These are phyloP conservation scores for Venturia oleaginea DNA, from an alignment of 2,329 filamentous ascomycete species.

Conservation along the genomic window DNA sequence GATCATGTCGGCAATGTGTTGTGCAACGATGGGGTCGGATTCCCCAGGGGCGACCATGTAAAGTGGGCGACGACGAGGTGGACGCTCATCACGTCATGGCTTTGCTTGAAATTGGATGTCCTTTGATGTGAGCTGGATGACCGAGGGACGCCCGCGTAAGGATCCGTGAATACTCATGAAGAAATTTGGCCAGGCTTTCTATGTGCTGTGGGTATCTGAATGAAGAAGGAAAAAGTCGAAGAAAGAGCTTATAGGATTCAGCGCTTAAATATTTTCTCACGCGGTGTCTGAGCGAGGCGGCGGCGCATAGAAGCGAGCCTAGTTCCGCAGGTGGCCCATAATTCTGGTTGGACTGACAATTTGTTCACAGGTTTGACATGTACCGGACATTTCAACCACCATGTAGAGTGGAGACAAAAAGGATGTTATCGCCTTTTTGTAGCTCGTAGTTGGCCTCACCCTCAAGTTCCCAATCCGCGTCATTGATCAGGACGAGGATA, in stretches of 20 bases:
- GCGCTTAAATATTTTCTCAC: neutral
- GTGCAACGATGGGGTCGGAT: constrained; percentile 2
- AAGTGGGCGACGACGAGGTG: neutral
- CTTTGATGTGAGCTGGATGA: neutral
- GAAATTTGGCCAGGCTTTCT: neutral
- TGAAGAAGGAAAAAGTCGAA: neutral
- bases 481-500: constrained; percentile 93
- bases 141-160: neutral
- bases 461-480: constrained; percentile 96
- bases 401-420: constrained; percentile 95
- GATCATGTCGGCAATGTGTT: neutral
- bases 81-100: neutral
- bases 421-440: constrained; percentile 71
- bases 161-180: neutral
- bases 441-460: constrained; percentile 87
- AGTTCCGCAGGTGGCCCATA: no score
- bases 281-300: neutral
- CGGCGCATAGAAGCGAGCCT: neutral
- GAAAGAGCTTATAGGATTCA: neutral
- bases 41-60: neutral
- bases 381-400: constrained; percentile 48
- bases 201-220: no score
- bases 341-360: no score
- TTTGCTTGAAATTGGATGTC: neutral
- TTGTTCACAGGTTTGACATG: neutral